Conservation (phyloP, 768 basidiomycete species). For the Pulveroboletus sp. region DNA sequence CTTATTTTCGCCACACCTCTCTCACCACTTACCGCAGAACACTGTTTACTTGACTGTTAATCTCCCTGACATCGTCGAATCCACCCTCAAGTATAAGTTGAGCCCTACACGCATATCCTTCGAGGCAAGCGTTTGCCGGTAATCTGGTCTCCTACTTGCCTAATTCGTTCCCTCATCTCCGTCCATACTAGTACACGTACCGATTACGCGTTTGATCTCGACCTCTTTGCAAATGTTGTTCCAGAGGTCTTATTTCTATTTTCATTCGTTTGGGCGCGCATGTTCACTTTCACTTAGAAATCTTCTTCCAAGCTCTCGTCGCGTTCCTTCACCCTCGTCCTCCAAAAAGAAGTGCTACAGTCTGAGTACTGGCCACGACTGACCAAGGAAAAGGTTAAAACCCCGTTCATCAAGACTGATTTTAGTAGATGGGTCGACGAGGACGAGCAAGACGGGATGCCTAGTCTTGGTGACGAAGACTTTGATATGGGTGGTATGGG, state of each 20-base stretch:
- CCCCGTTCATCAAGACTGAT: slow-evolving; percentile 86
- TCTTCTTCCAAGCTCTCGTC: slow-evolving; percentile 37
- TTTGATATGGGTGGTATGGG: slow-evolving; percentile 29
- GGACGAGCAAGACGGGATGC: slow-evolving; percentile 82
- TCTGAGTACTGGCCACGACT: slow-evolving; percentile 90
- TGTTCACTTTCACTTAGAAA: slow-evolving; percentile 13
- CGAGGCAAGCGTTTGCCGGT: slow-evolving; percentile 64
- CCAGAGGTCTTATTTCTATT: slow-evolving; percentile 52
- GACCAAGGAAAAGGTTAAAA: slow-evolving; percentile 81
- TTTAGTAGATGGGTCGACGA: slow-evolving; percentile 96
- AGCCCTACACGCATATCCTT: slow-evolving; percentile 56
- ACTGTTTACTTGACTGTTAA: slow-evolving; percentile 82
- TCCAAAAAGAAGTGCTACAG: slow-evolving; percentile 76
- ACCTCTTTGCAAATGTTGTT: slow-evolving; percentile 70
- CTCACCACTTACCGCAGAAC: slow-evolving; percentile 50
- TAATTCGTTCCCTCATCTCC: slow-evolving; percentile 4
- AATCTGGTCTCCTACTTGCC: slow-evolving; percentile 21
- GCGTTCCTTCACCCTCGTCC: slow-evolving; percentile 59
- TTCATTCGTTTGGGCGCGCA: background rate
- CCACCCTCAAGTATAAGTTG: slow-evolving; percentile 56
- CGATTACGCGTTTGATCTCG: slow-evolving; percentile 70
- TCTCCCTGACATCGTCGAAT: slow-evolving; percentile 63
- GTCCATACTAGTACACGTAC: slow-evolving; percentile 40
- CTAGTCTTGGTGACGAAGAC: slow-evolving; percentile 34
- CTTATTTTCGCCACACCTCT: background rate